A percentile compares a stretch with the other conserved stretches of the same genome.
These are phyloP conservation scores for Malus sieversii DNA, from an alignment of 306 rosid genomes.

Conservation along the genomic window DNA sequence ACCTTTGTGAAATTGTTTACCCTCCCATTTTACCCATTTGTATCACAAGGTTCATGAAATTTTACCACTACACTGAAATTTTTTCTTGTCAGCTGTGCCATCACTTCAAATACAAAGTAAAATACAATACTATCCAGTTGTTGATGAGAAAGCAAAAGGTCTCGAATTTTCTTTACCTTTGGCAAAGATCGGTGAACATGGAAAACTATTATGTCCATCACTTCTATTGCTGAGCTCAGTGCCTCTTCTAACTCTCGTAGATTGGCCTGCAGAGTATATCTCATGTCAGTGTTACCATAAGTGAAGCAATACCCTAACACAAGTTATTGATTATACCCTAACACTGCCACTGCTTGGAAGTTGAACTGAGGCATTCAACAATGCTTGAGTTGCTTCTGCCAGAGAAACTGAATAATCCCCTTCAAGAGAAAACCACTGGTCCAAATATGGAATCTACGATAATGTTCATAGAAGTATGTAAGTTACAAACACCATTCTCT, in stretches of 20 bases:
- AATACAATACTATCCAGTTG: background rate
- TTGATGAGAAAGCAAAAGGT: background rate
- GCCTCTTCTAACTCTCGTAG: conserved; percentile 52
- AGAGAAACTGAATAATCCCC: conserved; percentile 54
- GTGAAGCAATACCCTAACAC: background rate
- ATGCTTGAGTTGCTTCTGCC: conserved; percentile 50
- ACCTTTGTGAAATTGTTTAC: background rate
- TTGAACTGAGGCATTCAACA: conserved; percentile 62
- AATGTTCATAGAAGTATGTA: conserved; percentile 4
- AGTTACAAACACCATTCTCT: conserved; percentile 7
- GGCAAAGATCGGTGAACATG: conserved; percentile 47
- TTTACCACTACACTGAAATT: background rate
- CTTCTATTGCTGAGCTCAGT: conserved; percentile 49
- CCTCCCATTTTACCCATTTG: background rate
- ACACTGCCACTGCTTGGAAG: conserved; percentile 58
- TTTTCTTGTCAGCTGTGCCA: background rate
- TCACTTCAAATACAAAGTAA: background rate
- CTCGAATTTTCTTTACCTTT: conserved; percentile 34
- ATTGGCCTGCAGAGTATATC: conserved; percentile 47
- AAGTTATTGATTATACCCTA: conserved; percentile 38
- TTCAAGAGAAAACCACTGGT: conserved; percentile 60
- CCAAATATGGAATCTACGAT: conserved; percentile 62
- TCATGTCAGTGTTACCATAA: background rate
- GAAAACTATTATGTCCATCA: conserved; percentile 45
- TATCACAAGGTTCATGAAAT: background rate